Base-by-base conservation (phyloP, 2,329 filamentous ascomycete species). In the Parafenestella ontariensis region DNA sequence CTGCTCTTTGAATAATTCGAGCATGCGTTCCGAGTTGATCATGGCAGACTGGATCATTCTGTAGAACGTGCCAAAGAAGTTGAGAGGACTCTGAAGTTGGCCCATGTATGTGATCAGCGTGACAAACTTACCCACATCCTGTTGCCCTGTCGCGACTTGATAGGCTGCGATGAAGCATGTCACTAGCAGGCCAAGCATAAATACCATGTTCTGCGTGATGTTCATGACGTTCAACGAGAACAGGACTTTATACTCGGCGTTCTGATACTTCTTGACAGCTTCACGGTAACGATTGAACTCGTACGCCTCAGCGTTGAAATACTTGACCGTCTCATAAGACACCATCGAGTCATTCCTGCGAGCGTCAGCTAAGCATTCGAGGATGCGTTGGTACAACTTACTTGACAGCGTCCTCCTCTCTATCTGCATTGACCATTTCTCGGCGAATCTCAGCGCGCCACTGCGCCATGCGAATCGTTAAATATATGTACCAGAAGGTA, bases 341-440 rank as follows among this genome's bases (percentile, higher is more conserved):
- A 95, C 92, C 81, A 99, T 95, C 0, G 95, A 98, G 75, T 99
- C 95, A 72, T 97, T 98, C 78, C 82, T 85, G 58, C 11, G 37
- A 2, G 29, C 23, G 61, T 77, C 61, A 77, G 71, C 46, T 17
- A 23, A 33, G 29, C 13, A 40, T 20, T 13, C 8, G 23, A 33
- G 24, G 23, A 28, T 9, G 6, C 8, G 7, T 6, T 23, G 10
- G 21, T 5, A 15, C 13, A 29, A 79, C 82, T 77, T 73, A 85
- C 83, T 98, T 98, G 65, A 98, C 92, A 6, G 95, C 95, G 76
- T 97, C 94, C 77, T 97, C 92, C 77, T 97, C 92, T 59, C 95
- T 86, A 64, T 95, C 92, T 13, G 92, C 91, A 72, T 97, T 98
- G 46, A 94, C 94, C 89, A 97, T 97, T 70, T 94, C 87, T 56